Conservation (phyloP, 192 early-diverging fungal genomes). For the Podila epigama region DNA sequence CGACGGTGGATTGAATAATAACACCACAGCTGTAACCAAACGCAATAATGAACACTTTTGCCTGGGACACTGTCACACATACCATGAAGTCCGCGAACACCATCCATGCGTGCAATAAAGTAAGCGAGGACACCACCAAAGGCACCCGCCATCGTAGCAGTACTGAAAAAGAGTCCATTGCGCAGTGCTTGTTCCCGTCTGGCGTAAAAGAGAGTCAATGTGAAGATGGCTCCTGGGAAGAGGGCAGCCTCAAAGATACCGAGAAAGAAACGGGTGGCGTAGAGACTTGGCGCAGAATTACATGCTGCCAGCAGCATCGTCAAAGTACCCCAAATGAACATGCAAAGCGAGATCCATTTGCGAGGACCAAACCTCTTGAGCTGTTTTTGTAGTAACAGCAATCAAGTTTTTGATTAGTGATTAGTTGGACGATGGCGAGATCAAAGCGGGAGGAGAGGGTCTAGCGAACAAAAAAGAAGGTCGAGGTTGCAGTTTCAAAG, state of each 20-base stretch:
- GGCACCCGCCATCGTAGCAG: conserved; percentile 57
- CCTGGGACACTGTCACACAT: not conserved
- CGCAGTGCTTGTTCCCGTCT: conserved; percentile 59
- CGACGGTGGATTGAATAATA: not conserved
- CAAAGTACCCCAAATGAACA: conserved; percentile 59
- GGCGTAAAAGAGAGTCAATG: conserved; percentile 61
- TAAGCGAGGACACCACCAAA: conserved; percentile 72
- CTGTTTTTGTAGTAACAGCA: conserved; percentile 73
- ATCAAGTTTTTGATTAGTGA: conserved; percentile 62
- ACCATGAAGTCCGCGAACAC: conserved; percentile 49
- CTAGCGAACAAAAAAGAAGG: not conserved
- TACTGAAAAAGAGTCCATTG: conserved; percentile 58
- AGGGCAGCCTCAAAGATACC: conserved; percentile 63
- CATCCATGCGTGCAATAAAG: conserved; percentile 62
- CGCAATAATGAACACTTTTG: not conserved
- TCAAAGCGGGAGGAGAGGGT: too few species aligned
- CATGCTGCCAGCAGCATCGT: conserved; percentile 57
- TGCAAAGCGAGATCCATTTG: conserved; percentile 61
- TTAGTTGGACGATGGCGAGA: too few species aligned
- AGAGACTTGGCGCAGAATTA: conserved; percentile 42
- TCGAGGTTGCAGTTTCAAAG: too few species aligned
- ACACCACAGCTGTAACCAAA: not conserved
- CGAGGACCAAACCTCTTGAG: conserved; percentile 61
- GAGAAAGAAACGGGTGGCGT: conserved; percentile 62
- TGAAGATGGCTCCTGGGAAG: conserved; percentile 62